Base-by-base conservation (phyloP, 1,139 yeast species). In the Debaryomyces fabryi region DNA sequence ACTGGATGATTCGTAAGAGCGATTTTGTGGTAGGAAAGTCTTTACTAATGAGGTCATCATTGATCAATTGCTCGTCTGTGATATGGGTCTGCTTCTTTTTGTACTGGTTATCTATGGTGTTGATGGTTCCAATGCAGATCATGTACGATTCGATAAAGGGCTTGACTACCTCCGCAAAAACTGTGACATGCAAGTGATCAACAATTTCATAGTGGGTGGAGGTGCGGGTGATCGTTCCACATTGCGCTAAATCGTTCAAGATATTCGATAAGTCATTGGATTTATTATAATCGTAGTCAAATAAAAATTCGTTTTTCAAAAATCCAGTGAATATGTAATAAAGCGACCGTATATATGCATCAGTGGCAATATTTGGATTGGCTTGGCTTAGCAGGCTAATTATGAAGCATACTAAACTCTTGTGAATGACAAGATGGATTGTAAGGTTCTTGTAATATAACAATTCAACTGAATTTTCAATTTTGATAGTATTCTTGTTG, bases 401-500 rank as follows among this genome's bases (percentile, higher is more conserved):
- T 29, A 73, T 65, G 50, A 71, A 68, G 40, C 72, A 59, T 2
- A 65, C 67, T 49, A 75, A 62, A 45, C 77, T 69, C 47, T 68
- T 64, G 49, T 69, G 71, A 45, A 76, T 71, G 18, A 74, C 61
- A 52, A 72, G 61, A 57, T 76, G 80, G 36, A 76, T 70, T 10
- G 73, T 57, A 48, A 73, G 65, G 52, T 76, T 76, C 59, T 76
- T 76, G 57, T 75, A 76, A 58, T 72, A 76, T 46, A 76, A 65
- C 39, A 76, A 63, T 56, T 76, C 81, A 53, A 75, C 69, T 8
- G 78, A 58, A 46, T 69, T 71, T 34, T 63, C 64, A 32, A 76
- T 62, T 20, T 54, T 58, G 40, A 76, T 60, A 4, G 53, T 52
- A 41, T 69, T 62, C 10, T 63, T 60, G 18, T 58, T 53, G 8